phyloP scores from a whole-genome alignment of 2,329 filamentous ascomycete genomes.

The Alternaria ethzedia region DNA sequence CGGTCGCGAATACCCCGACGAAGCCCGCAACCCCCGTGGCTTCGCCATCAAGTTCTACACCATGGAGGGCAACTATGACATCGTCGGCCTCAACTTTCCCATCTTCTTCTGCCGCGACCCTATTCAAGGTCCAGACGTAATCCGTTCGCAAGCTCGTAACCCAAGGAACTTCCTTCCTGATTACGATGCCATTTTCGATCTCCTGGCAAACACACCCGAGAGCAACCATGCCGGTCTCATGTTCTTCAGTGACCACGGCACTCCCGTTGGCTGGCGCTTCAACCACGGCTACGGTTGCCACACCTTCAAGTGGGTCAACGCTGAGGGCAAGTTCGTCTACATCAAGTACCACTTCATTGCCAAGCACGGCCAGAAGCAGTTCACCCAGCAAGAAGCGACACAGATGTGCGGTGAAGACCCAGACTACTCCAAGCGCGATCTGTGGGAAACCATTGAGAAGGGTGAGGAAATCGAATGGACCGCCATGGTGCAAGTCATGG shows the following conservation, averaged over 20 bases:
- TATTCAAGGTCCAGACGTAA: conserved; percentile 56
- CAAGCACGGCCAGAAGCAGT: conserved; percentile 57
- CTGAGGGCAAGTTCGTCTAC: conserved; percentile 58
- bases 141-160: conserved; percentile 56
- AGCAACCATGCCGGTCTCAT: conserved; percentile 57
- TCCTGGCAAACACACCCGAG: conserved; percentile 58
- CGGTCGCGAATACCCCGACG: conserved; percentile 54
- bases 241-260: conserved; percentile 60
- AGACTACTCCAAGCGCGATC: conserved; percentile 58
- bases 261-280: conserved; percentile 54
- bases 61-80: conserved; percentile 57
- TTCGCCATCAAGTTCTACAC: conserved; percentile 61
- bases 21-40: conserved; percentile 55
- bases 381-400: conserved; percentile 55
- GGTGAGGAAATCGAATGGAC: conserved; percentile 54
- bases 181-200: conserved; percentile 57
- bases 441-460: conserved; percentile 54
- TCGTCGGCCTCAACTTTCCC: conserved; percentile 57
- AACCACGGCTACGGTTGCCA: conserved; percentile 54
- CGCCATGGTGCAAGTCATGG: conserved; percentile 55
- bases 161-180: conserved; percentile 59
- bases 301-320: conserved; percentile 57
- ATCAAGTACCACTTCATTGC: conserved; percentile 60
- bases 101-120: conserved; percentile 60
- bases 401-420: conserved; percentile 57